Evolutionary conservation across 768 basidiomycete genomes (phyloP).

Genomic region (Polyporus arcularius): DNA sequence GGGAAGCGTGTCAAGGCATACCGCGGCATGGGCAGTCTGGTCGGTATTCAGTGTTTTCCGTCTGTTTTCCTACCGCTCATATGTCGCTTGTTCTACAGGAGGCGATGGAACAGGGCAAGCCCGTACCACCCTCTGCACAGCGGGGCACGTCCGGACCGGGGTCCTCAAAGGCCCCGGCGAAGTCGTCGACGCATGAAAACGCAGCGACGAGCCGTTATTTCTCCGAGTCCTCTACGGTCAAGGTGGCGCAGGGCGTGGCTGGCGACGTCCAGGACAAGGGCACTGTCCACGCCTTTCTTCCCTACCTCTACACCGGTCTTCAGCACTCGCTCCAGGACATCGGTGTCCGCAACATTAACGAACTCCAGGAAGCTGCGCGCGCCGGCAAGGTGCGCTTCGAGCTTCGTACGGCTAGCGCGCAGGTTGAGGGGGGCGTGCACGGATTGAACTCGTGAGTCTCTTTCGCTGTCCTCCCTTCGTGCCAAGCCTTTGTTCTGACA

Average conservation of each 20-base stretch:
- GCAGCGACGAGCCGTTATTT: slow-evolving; percentile 97
- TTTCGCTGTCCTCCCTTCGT: slow-evolving; percentile 1
- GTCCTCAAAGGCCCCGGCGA: slow-evolving; percentile 23
- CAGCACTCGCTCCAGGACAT: slow-evolving; percentile 97
- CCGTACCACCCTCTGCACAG: slow-evolving; percentile 34
- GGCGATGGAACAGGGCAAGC: slow-evolving; percentile 83
- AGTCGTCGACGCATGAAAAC: slow-evolving; percentile 68
- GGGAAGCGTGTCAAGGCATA: slow-evolving; percentile 99
- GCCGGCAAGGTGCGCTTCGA: slow-evolving; percentile 82
- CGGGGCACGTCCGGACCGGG: slow-evolving; percentile 17
- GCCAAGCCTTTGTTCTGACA: slow-evolving; percentile 6
- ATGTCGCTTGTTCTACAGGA: slow-evolving; percentile 41
- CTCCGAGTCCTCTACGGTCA: slow-evolving; percentile 88
- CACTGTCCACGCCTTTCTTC: slow-evolving; percentile 88
- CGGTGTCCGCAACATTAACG: slow-evolving; percentile 68
- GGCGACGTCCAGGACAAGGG: slow-evolving; percentile 99
- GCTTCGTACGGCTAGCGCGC: slow-evolving; percentile 90
- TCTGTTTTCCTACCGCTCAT: neutral
- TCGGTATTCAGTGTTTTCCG: slow-evolving; percentile 31
- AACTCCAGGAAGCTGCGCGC: slow-evolving; percentile 66
- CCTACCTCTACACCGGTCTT: slow-evolving; percentile 77
- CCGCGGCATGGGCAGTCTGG: slow-evolving; percentile 95
- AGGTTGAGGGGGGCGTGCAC: slow-evolving; percentile 95
- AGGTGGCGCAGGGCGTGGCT: slow-evolving; percentile 95
- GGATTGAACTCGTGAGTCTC: slow-evolving; percentile 86